Evolutionary conservation across 2,329 filamentous ascomycete species (phyloP).

Genomic region (Aspergillaceae sp.): DNA sequence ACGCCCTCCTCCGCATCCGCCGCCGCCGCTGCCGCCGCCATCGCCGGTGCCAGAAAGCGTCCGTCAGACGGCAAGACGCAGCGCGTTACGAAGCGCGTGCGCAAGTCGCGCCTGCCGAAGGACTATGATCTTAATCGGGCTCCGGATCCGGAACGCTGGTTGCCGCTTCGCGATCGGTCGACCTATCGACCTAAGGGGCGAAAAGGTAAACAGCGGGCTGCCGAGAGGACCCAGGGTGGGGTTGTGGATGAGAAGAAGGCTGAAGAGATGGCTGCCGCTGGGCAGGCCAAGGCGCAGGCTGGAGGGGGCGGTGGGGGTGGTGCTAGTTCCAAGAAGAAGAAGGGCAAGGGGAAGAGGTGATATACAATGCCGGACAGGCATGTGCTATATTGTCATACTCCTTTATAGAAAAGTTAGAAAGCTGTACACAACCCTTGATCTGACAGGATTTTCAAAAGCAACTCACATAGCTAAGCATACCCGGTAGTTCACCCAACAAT

Average conservation of each 20-base stretch:
- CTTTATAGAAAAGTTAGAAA: too few relatives aligned
- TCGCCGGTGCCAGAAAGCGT: constrained; percentile 34
- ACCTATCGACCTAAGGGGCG: constrained; percentile 84
- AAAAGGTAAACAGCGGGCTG: constrained; percentile 78
- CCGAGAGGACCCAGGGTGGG: constrained; percentile 77
- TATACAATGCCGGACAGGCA: neutral
- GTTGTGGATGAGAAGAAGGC: constrained; percentile 57
- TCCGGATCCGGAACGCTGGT: constrained; percentile 84
- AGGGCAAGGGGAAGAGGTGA: constrained; percentile 41
- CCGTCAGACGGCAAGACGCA: constrained; percentile 24
- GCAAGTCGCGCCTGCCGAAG: constrained; percentile 41
- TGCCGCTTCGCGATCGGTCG: constrained; percentile 80
- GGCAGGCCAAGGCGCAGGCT: constrained; percentile 37
- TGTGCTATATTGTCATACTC: neutral
- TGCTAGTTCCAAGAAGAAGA: constrained; percentile 41
- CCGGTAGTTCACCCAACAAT: too few relatives aligned
- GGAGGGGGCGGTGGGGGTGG: constrained; percentile 24
- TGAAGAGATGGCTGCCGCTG: constrained; percentile 27
- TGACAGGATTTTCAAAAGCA: too few relatives aligned
- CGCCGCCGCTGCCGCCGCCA: constrained; percentile 23
- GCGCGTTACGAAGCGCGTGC: constrained; percentile 32
- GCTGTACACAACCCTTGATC: too few relatives aligned
- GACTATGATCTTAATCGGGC: constrained; percentile 62
- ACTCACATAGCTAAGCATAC: too few relatives aligned
- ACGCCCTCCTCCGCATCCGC: constrained; percentile 24